Percentiles rank a stretch among this genome's conserved stretches.
These are phyloP conservation scores for Discostella stelligeroides DNA, from an alignment of 108 stramenopile species.

Conservation along the genomic window DNA sequence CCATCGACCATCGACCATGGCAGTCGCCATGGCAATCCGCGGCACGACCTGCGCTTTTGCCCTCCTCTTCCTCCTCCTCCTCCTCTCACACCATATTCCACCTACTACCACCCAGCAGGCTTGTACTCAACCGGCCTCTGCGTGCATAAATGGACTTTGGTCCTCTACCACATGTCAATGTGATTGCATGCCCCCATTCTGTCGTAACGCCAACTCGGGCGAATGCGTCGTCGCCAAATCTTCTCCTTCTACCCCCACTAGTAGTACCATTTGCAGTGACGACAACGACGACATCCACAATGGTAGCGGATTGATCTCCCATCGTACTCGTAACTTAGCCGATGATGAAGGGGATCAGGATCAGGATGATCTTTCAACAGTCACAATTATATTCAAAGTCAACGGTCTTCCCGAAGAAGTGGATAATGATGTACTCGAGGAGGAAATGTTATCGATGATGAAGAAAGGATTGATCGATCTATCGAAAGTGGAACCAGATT, in stretches of 20 bases:
- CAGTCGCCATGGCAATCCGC: no score
- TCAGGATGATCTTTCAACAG: not conserved
- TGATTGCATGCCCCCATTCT: conserved; percentile 4
- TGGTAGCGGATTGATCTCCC: no score
- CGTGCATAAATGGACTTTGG: not conserved
- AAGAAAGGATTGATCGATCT: not conserved
- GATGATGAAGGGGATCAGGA: not conserved
- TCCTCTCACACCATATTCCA: no score
- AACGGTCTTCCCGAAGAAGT: not conserved
- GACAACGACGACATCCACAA: not conserved
- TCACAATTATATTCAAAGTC: conserved; percentile 4
- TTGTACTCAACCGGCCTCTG: not conserved
- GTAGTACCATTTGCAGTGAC: no score
- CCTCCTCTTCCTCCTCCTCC: no score
- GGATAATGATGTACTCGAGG: not conserved
- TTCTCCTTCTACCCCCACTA: not conserved
- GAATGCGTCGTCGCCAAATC: not conserved
- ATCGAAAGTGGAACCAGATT: no score
- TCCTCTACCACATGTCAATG: not conserved
- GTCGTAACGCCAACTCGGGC: not conserved
- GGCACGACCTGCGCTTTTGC: no score
- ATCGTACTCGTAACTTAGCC: no score
- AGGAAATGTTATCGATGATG: not conserved
- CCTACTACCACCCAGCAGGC: not conserved
- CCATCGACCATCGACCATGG: no score